Evolutionary conservation across 2,329 filamentous ascomycete genomes (phyloP).

Genomic region (Neofusicoccum parvum): DNA sequence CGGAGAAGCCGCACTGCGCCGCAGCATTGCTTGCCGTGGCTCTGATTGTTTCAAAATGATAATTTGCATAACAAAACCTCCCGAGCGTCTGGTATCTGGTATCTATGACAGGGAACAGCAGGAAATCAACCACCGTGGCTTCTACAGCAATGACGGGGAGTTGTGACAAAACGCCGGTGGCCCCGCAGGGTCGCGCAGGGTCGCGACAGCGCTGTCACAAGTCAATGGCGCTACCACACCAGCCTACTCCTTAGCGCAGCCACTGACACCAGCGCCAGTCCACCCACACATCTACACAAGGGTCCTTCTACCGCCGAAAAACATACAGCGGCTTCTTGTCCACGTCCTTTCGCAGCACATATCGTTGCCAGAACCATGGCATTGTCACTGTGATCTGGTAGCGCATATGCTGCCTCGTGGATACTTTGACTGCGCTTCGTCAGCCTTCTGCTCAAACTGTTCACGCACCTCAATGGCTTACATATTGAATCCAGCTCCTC

Average conservation of each 20-base stretch:
- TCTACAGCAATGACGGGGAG: not conserved
- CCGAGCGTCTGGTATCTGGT: constrained; percentile 2
- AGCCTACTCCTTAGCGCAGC: not conserved
- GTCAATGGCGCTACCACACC: not conserved
- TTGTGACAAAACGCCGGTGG: not conserved
- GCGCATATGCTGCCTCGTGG: constrained; percentile 42
- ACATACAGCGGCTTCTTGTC: constrained; percentile 15
- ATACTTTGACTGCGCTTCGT: constrained; percentile 40
- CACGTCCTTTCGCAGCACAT: constrained; percentile 9
- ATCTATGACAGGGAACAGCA: not conserved
- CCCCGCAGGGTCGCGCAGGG: too few relatives aligned
- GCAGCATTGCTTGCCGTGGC: not conserved
- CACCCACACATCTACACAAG: not conserved
- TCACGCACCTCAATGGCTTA: not conserved
- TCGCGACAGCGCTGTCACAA: not conserved
- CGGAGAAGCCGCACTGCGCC: not conserved
- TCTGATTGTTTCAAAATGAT: not conserved
- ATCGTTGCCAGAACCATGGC: constrained; percentile 17
- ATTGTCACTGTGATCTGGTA: constrained; percentile 34
- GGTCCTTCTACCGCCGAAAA: constrained; percentile 8
- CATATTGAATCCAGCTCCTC: constrained; percentile 37
- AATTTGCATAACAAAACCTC: not conserved
- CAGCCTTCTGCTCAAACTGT: not conserved
- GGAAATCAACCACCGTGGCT: not conserved
- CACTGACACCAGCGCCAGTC: constrained; percentile 5